Conservation (phyloP, 2,329 filamentous ascomycete species). For the Xylaria hypoxylon region DNA sequence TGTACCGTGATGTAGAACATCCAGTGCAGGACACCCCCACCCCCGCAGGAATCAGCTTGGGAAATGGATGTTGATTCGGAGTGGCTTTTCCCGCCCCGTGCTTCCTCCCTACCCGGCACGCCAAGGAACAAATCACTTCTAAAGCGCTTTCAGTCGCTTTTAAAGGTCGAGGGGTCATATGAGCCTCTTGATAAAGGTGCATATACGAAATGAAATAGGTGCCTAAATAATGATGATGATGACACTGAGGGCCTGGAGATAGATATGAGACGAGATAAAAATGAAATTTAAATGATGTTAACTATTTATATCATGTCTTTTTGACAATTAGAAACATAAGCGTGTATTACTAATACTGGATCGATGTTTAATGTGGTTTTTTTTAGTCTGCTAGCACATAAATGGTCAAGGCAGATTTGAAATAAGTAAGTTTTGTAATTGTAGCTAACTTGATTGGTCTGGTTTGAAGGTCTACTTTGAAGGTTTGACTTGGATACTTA, state of each 20-base stretch:
- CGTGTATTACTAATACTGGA: neutral
- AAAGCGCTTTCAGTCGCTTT: slow-evolving; percentile 23
- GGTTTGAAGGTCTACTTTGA: too few relatives aligned
- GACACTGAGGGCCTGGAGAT: neutral
- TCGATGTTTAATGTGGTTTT: too few relatives aligned
- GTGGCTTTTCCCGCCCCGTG: slow-evolving; percentile 26
- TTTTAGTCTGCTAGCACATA: too few relatives aligned
- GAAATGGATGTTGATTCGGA: slow-evolving; percentile 33
- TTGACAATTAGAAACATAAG: neutral
- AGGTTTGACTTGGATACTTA: too few relatives aligned
- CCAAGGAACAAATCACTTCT: slow-evolving; percentile 22
- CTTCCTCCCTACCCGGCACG: slow-evolving; percentile 12
- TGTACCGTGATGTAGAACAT: slow-evolving; percentile 80
- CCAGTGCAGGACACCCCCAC: slow-evolving; percentile 25
- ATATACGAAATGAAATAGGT: slow-evolving; percentile 6
- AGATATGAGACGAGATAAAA: slow-evolving; percentile 11
- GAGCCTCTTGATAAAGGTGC: neutral
- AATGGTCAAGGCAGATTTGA: too few relatives aligned
- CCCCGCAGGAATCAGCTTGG: slow-evolving; percentile 5
- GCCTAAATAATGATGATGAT: slow-evolving; percentile 18
- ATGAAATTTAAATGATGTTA: neutral
- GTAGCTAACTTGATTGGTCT: too few relatives aligned
- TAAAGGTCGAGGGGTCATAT: neutral
- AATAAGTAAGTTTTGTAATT: too few relatives aligned
- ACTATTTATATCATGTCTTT: neutral